A percentile compares a stretch with the other conserved stretches of the same genome.
These are phyloP conservation scores for Flaveria brownii DNA, from an alignment of 129 eudicot species.

Conservation along the genomic window DNA sequence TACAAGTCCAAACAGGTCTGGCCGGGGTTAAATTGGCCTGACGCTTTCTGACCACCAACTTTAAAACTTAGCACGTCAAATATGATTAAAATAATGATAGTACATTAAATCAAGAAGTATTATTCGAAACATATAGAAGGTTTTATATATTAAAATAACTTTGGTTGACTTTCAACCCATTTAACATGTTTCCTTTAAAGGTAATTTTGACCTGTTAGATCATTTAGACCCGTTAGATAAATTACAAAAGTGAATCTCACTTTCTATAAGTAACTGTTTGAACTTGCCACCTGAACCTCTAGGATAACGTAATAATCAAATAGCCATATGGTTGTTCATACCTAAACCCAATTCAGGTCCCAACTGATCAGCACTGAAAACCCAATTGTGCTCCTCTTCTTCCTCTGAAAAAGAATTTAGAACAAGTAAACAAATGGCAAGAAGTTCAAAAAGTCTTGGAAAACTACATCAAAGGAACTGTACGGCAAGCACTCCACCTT, in stretches of 20 bases:
- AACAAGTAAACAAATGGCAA: background rate
- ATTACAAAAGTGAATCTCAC: background rate
- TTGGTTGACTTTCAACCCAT: background rate
- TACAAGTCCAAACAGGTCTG: background rate
- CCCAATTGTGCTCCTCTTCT: constrained; percentile 69
- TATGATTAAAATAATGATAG: background rate
- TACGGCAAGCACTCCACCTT: constrained; percentile 45
- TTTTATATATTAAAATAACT: background rate
- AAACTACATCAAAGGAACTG: background rate
- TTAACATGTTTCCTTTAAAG: background rate
- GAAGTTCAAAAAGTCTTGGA: background rate
- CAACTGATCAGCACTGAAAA: constrained; percentile 86
- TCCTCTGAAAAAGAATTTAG: constrained; percentile 47
- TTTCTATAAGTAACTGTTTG: background rate
- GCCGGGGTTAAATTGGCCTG: background rate
- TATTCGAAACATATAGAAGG: background rate
- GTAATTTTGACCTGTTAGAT: background rate
- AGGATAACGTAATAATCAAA: background rate
- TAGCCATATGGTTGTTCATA: background rate
- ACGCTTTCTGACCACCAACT: background rate
- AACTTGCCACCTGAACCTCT: background rate
- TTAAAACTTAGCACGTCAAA: background rate
- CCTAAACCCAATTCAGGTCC: constrained; percentile 43
- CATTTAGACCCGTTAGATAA: background rate
- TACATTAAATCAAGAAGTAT: background rate